Conservation (phyloP, 1,284 basidiomycete genomes). For the Phellinidium pouzarii region DNA sequence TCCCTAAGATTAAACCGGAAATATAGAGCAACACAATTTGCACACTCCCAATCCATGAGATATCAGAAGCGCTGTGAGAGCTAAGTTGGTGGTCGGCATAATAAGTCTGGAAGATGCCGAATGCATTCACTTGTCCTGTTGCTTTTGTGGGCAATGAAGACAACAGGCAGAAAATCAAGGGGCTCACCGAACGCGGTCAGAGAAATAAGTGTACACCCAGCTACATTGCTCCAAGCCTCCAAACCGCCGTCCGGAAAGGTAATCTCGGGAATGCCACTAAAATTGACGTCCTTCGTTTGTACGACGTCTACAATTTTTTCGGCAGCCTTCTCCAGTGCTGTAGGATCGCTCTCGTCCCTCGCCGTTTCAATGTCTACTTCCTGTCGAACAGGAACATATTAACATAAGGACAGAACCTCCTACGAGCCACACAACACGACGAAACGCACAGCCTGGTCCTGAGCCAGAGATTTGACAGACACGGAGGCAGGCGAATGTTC, state of each 20-base stretch:
- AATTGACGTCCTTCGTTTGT: not conserved
- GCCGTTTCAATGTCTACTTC: not conserved
- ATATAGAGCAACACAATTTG: conserved; percentile 19
- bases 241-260: conserved; percentile 20
- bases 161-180: not conserved
- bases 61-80: conserved; percentile 16
- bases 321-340: not conserved
- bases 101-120: conserved; percentile 19
- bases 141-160: not conserved
- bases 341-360: not conserved
- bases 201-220: conserved; percentile 17
- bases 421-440: no score
- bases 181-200: conserved; percentile 19
- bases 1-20: conserved; percentile 16
- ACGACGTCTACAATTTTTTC: not conserved
- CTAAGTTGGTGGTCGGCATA: conserved; percentile 18
- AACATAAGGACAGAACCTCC: not conserved
- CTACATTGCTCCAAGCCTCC: conserved; percentile 19
- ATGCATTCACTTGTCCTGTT: conserved; percentile 19
- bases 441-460: conserved; percentile 1
- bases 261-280: conserved; percentile 1
- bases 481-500: conserved; percentile 3
- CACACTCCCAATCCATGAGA: conserved; percentile 20
- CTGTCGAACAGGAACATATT: not conserved
- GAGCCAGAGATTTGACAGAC: not conserved